These are phyloP conservation scores for Solanum stenotomum DNA, from an alignment of 257 asterid genomes.

Conservation along the genomic window DNA sequence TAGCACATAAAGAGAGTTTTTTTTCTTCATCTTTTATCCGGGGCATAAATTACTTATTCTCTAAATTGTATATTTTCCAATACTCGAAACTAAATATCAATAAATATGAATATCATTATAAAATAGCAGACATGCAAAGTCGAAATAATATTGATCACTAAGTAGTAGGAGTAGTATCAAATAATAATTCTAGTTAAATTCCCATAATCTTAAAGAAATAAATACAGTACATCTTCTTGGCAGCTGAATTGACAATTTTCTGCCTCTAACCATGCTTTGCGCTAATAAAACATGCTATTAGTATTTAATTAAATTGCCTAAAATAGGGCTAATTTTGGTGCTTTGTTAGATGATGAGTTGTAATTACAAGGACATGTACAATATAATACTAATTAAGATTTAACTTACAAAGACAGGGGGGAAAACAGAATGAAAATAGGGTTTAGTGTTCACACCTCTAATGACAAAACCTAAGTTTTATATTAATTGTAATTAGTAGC, in stretches of 20 bases:
- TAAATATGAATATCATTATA: too few relatives aligned
- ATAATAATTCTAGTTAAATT: not conserved
- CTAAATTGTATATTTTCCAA: too few relatives aligned
- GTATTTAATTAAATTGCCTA: not conserved
- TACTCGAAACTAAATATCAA: too few relatives aligned
- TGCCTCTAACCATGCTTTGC: not conserved
- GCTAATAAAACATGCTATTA: conserved; percentile 1
- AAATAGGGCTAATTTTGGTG: not conserved
- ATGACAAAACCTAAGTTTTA: not conserved
- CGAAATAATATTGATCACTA: not conserved
- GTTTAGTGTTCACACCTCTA: not conserved
- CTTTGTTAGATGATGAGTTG: not conserved
- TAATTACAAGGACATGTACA: not conserved
- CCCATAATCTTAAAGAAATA: not conserved
- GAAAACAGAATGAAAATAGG: not conserved
- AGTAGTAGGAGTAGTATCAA: not conserved
- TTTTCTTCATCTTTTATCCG: too few relatives aligned
- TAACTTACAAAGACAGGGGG: not conserved
- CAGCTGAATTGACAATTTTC: not conserved
- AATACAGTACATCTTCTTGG: not conserved
- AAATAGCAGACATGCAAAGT: not conserved
- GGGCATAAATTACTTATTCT: too few relatives aligned
- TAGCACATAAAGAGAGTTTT: too few relatives aligned
- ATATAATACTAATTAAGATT: not conserved
- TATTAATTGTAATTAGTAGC: not conserved